Base-by-base conservation (phyloP, 2,329 filamentous ascomycete genomes). In the Bipolaris sorokiniana region DNA sequence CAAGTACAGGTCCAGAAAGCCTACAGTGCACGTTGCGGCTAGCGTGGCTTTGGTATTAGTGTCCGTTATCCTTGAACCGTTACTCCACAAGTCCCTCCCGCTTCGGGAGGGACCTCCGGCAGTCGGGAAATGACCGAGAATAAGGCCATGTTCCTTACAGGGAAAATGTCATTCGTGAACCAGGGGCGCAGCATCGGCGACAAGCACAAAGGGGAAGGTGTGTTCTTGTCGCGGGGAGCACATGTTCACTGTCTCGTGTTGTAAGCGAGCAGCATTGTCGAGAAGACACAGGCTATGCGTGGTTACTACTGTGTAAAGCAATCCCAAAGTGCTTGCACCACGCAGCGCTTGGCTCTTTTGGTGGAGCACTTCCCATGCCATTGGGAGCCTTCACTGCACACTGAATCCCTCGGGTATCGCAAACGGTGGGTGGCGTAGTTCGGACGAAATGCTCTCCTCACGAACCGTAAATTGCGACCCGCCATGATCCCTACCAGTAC, bases 71-170 rank as follows among this genome's bases (percentile, higher is more conserved):
- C 56, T 52, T 61, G 45, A 28, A 38, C 37, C 41, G 46, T 53
- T 55, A 53, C 58, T 53, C 54, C 51, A 51, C 54, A 36, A 26
- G n/a, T 44, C 22, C 41, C 50, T 54, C 51, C 57, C 46, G 57
- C 40, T 45, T 41, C 54, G 54, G 53, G 54, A 52, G 48, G 50
- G 38, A 53, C 26, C 45, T 56, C 46, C 53, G 54, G 41, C 54
- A 51, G 22, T 48, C 34, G 26, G 28, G 33, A 48, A 46, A 48
- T 46, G 58, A 46, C 33, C 23, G 50, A 48, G 46, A 48, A 53
- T 47, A 47, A 23, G 20, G 33, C 33, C 23, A 23, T 11, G 49
- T 46, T 47, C 54, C 47, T 59, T 45, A 50, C 54, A 51, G 41
- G 49, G 50, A 36, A 38, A 42, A 41, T 37, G 23, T 36, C 47